Percentiles rank a stretch among this genome's conserved stretches.
phyloP scores from a whole-genome alignment of 306 rosid species.

The Calophaca sinica region DNA sequence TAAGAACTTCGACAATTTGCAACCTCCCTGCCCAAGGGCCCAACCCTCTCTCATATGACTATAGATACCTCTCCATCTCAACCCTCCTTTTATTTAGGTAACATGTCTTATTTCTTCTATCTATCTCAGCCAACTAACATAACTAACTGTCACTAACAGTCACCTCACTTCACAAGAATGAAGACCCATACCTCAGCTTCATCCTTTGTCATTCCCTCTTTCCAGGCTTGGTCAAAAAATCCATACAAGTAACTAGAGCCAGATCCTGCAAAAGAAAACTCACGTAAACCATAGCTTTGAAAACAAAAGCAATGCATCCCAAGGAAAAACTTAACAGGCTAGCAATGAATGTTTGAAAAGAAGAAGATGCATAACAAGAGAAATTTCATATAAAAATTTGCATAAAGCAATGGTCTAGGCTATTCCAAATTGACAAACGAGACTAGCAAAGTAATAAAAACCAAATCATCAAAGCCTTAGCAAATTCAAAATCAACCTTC shows the following conservation, averaged over 20 bases:
- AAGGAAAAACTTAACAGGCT: not conserved
- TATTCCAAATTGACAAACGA: constrained; percentile 27
- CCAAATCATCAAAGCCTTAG: constrained; percentile 9
- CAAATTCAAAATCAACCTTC: not conserved
- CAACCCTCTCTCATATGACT: not conserved
- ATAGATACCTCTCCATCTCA: not conserved
- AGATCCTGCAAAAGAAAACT: constrained; percentile 69
- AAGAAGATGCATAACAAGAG: not conserved
- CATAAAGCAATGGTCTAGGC: not conserved
- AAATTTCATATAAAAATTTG: constrained; percentile 8
- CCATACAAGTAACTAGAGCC: constrained; percentile 98
- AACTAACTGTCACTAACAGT: not conserved
- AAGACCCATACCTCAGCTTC: constrained; percentile 89
- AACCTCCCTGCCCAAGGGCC: too few relatives aligned
- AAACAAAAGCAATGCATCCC: constrained; percentile 12
- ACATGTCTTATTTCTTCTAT: not conserved
- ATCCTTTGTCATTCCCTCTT: constrained; percentile 94
- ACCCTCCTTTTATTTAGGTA: not conserved
- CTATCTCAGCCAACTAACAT: not conserved
- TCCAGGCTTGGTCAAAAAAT: constrained; percentile 97
- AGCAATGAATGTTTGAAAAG: constrained; percentile 5
- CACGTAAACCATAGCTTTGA: constrained; percentile 30
- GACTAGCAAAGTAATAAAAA: constrained; percentile 2
- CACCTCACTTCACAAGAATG: constrained; percentile 11
- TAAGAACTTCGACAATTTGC: not conserved